phyloP scores from a whole-genome alignment of 345 rosid genomes.

The Brassica rapa region DNA sequence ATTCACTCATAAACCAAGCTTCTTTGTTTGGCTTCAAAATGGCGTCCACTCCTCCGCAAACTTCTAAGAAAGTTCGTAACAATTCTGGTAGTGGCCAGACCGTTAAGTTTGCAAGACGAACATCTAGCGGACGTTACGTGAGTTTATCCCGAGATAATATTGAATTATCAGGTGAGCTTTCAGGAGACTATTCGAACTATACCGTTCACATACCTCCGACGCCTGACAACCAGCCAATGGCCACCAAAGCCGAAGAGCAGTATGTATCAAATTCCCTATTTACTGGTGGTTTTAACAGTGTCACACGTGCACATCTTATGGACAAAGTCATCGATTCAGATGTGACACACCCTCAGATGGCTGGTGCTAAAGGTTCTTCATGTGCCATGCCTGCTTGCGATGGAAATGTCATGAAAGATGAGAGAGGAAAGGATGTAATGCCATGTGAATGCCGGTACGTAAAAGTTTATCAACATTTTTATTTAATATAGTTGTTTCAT shows the following conservation, averaged over 20 bases:
- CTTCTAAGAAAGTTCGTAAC: background rate
- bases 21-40: background rate
- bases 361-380: background rate
- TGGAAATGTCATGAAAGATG: background rate
- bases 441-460: background rate
- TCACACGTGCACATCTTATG: background rate
- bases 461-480: background rate
- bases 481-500: background rate
- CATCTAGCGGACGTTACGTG: conserved; percentile 1
- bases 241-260: background rate
- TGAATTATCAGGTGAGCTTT: background rate
- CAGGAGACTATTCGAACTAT: background rate
- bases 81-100: conserved; percentile 1
- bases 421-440: background rate
- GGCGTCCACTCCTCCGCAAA: background rate
- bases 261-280: background rate
- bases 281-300: background rate
- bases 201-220: background rate
- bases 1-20: background rate
- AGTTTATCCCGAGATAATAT: background rate
- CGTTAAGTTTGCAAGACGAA: background rate
- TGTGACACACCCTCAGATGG: conserved; percentile 2
- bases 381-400: conserved; percentile 7
- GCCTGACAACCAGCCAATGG: background rate
- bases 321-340: conserved; percentile 3